These are phyloP conservation scores for Allium cepa DNA, from an alignment of 106 monocot species.

Conservation along the genomic window DNA sequence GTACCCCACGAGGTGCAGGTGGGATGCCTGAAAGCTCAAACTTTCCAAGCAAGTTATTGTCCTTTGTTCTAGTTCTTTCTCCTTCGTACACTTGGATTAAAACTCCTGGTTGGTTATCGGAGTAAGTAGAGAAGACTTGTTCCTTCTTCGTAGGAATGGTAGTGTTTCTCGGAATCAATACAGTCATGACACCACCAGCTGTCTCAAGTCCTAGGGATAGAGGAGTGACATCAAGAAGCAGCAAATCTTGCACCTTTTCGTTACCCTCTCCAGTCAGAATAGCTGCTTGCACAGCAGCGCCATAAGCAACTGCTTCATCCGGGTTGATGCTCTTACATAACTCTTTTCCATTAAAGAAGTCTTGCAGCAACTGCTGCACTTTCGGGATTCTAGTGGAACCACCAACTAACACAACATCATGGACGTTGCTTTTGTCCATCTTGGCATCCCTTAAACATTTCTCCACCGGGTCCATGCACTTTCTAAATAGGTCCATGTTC, in stretches of 20 bases:
- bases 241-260: conserved; percentile 13
- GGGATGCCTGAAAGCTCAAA: too few species aligned
- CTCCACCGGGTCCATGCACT: conserved; percentile 13
- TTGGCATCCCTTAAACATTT: conserved; percentile 10
- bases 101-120: conserved; percentile 10
- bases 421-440: conserved; percentile 14
- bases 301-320: conserved; percentile 11
- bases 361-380: conserved; percentile 34
- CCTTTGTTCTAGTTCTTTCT: conserved; percentile 14
- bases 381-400: not conserved
- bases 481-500: conserved; percentile 12
- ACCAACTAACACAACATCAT: conserved; percentile 52
- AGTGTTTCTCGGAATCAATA: conserved; percentile 13
- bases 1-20: too few species aligned
- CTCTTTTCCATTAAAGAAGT: conserved; percentile 15
- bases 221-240: conserved; percentile 13
- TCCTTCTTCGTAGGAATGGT: conserved; percentile 14
- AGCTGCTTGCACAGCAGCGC: conserved; percentile 8
- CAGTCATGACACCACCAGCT: conserved; percentile 14
- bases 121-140: conserved; percentile 12
- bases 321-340: conserved; percentile 16
- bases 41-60: not conserved
- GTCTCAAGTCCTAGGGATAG: conserved; percentile 9
- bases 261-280: conserved; percentile 10
- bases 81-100: conserved; percentile 14